Percentiles rank a stretch among this genome's conserved stretches.
Conservation (phyloP, 2,329 filamentous ascomycete genomes). For the Kalaharituber pfeilii region DNA sequence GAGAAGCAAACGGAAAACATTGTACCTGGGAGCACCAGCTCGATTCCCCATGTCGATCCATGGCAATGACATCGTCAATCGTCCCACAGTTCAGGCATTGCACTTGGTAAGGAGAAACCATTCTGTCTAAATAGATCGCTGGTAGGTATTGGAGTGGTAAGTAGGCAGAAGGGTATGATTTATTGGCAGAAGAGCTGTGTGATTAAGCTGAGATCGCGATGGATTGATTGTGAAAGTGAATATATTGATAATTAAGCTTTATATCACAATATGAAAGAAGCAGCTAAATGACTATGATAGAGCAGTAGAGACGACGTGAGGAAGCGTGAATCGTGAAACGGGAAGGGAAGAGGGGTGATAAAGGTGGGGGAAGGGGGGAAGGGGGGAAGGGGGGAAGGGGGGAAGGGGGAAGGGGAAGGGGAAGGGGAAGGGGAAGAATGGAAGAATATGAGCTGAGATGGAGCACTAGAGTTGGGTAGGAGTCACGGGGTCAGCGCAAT, state of each 20-base stretch:
- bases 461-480: too few species aligned
- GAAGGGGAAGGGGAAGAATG: neutral
- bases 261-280: too few species aligned
- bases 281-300: too few species aligned
- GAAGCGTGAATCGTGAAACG: too few species aligned
- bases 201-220: neutral
- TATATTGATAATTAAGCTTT: neutral
- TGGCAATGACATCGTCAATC: neutral
- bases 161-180: neutral
- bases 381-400: neutral
- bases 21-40: constrained; percentile 1
- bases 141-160: neutral
- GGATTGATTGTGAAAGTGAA: neutral
- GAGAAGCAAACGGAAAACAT: neutral
- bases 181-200: too few species aligned
- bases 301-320: too few species aligned
- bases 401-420: neutral
- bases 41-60: neutral
- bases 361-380: too few species aligned
- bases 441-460: too few species aligned
- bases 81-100: neutral
- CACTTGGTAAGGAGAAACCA: neutral
- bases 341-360: too few species aligned
- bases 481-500: too few species aligned
- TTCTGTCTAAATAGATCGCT: neutral